Evolutionary conservation across 1,284 basidiomycete species (phyloP).

Genomic region (Vanrija pseudolonga): DNA sequence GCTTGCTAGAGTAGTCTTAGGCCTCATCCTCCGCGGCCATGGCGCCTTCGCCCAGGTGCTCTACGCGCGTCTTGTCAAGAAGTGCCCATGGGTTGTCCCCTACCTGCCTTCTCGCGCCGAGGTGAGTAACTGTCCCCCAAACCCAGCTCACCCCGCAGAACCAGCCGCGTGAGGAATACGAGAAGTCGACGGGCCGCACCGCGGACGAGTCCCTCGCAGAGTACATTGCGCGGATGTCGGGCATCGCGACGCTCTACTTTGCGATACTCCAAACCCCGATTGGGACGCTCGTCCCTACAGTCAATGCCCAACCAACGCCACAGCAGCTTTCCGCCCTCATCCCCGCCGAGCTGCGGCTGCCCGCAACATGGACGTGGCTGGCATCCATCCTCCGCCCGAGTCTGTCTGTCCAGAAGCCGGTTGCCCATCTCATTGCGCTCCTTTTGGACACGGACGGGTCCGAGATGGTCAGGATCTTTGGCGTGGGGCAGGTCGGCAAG

Average conservation of each 20-base stretch:
- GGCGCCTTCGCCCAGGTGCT: constrained; percentile 67
- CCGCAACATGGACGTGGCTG: constrained; percentile 65
- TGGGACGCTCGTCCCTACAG: constrained; percentile 33
- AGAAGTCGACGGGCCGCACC: constrained; percentile 63
- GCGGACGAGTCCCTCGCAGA: constrained; percentile 59
- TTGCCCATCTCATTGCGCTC: constrained; percentile 52
- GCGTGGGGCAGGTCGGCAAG: constrained; percentile 69
- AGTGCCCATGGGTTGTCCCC: constrained; percentile 58
- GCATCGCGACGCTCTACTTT: constrained; percentile 85
- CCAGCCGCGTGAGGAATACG: constrained; percentile 57
- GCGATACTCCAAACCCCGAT: constrained; percentile 60
- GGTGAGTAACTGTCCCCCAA: constrained; percentile 22
- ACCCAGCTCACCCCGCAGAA: constrained; percentile 23
- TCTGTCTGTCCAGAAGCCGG: constrained; percentile 25
- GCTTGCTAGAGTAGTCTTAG: constrained; percentile 70
- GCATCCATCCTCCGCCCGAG: constrained; percentile 38
- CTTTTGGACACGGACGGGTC: constrained; percentile 70
- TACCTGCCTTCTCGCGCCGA: constrained; percentile 45
- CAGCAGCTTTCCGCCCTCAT: constrained; percentile 50
- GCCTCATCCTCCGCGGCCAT: constrained; percentile 60
- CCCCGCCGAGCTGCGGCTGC: constrained; percentile 60
- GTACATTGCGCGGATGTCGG: constrained; percentile 70
- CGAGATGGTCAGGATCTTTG: constrained; percentile 62
- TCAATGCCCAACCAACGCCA: constrained; percentile 31
- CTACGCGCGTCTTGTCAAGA: constrained; percentile 79